Evolutionary conservation across 2,329 filamentous ascomycete species (phyloP), one percentile per base, ranked within the genome.

Genomic region (Bisporella sp.): DNA sequence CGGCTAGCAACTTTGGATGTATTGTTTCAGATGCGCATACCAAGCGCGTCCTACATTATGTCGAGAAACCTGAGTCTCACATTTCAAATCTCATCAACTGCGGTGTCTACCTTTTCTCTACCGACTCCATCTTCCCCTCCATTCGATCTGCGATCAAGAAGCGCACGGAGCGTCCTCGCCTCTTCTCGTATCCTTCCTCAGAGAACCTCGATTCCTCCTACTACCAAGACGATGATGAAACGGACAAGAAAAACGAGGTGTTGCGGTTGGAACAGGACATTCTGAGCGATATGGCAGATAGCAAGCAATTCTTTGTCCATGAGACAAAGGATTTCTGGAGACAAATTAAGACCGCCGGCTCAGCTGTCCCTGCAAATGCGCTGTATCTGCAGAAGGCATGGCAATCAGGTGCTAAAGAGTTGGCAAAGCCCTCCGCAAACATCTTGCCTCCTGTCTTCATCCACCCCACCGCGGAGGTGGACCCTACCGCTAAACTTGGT

Each of bases 271-370:
- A 99, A 74, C 93, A 97, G 73, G 93, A 99, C 67, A 96, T 97
- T 47, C 79, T 99, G 53, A 87, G 90, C 47, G 92, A 97, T 65
- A 83, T 97, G 64, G 92, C 93, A 54, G 93, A 97, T 71, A 96
- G 82, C 79, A 93, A 95, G 73, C 89, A 93, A 69, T 99, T 99
- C 76, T 97, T 90, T 71, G 93, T 97, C 32, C 87, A 96, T 69
- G 93, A 99, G 75, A 97, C 92, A 59, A 95, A 95, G 74, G 93
- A 97, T 69, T 99, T 99, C 71, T 99, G 93, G 93, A 89, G 93
- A 62, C 93, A 99, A 77, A 97, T 99, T 80, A 99, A 99, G 81
- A 96, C 93, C 1, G 93, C 93, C 53, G 93, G 93, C 53, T 97
- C 92, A 5, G 93, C 93, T 46, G 90, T 99, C 31, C 93, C 93